Evolutionary conservation across 1,139 yeast genomes (phyloP), one percentile per base, ranked within the genome.

Genomic region (Debaryomyces fabryi): DNA sequence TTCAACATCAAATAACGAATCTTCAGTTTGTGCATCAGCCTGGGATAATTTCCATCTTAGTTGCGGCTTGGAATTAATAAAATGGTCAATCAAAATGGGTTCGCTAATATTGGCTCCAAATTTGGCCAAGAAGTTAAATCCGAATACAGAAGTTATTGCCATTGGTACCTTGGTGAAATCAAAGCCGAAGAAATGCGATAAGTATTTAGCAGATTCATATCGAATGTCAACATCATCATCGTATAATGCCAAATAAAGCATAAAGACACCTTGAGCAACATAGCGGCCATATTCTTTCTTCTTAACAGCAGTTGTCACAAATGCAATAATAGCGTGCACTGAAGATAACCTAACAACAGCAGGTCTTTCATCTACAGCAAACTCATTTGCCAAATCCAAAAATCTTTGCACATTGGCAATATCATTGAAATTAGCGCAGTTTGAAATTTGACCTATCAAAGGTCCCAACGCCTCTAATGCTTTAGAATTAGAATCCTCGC

Each of bases 141-240:
- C 9, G n/a, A 43, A 35, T 8, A 15, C 29, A 15, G 24, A 24
- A 1, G 45, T 30, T 20, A 40, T n/a, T 2, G 35, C 13, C 20
- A 30, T 30, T 18, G 43, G 43, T 5, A 30, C 43, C 33, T 20
- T 40, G 36, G 12, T 40, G 13, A 58, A 55, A 6, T 54, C 49
- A 3, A 61, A 49, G 0, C 51, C 53, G 23, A 72, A 54, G 10
- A 59, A 50, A 16, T 44, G n/a, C 3, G 70, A 62, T 12, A 78
- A 52, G 47, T 64, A 66, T 2, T 53, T 39, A 0, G 83, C 65
- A 0, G 82, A 72, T 3, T 58, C 24, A 1, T 56, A 52, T 55
- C 87, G 66, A 10, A 83, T 68, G 8, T 68, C 76, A 7, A 71
- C 76, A 53, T 85, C 88, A 58, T 86, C 93, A 61, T 87, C 95